Percentiles rank a stretch among this genome's conserved stretches.
phyloP scores from a whole-genome alignment of 169 alveolate species.

The Plasmodium malariae region DNA sequence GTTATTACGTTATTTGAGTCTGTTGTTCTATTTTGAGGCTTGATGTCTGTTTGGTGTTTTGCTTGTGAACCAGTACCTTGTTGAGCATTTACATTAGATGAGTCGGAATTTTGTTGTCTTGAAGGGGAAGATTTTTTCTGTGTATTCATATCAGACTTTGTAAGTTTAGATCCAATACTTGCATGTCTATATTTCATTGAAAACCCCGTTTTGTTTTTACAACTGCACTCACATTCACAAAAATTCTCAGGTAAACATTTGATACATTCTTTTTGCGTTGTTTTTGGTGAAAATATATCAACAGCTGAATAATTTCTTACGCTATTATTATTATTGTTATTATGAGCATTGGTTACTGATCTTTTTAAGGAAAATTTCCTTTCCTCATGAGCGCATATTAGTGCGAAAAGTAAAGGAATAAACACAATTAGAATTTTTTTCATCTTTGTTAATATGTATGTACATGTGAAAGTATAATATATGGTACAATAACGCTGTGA shows the following conservation, averaged over 20 bases:
- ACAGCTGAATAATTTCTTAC: constrained; percentile 33
- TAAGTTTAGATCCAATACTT: constrained; percentile 31
- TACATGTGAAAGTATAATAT: background rate
- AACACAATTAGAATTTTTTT: constrained; percentile 3
- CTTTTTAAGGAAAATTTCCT: constrained; percentile 11
- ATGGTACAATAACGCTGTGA: background rate
- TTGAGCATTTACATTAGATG: background rate
- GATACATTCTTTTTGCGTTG: constrained; percentile 54
- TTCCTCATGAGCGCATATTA: constrained; percentile 16
- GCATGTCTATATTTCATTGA: constrained; percentile 71
- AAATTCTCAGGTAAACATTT: constrained; percentile 69
- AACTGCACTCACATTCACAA: constrained; percentile 74
- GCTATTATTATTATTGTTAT: background rate
- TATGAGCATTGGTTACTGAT: background rate
- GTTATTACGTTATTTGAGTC: background rate
- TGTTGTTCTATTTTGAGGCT: constrained; percentile 6
- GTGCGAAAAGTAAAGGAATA: constrained; percentile 7
- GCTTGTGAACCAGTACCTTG: constrained; percentile 9
- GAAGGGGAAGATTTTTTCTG: constrained; percentile 10
- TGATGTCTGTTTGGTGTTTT: constrained; percentile 16
- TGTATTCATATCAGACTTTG: background rate
- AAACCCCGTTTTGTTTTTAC: constrained; percentile 72
- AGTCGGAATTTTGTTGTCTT: constrained; percentile 12
- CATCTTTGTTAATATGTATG: background rate
- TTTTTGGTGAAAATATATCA: constrained; percentile 37